These are phyloP conservation scores for Hericium erinaceus DNA, from an alignment of 768 basidiomycete species.

Conservation along the genomic window DNA sequence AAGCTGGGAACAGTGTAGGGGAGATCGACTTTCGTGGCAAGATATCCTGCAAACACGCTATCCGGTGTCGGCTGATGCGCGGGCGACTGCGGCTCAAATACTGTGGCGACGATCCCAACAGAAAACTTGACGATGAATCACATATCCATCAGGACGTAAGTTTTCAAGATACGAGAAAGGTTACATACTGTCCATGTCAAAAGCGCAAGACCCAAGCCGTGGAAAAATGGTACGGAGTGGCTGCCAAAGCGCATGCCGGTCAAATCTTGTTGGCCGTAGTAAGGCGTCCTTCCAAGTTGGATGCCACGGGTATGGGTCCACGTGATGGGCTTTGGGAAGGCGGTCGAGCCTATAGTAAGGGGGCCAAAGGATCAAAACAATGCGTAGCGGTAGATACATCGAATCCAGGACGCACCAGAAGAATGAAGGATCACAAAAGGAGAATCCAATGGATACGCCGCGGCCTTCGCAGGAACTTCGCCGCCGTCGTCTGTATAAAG, in stretches of 20 bases:
- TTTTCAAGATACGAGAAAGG: background rate
- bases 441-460: background rate
- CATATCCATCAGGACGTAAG: background rate
- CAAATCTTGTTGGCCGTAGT: background rate
- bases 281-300: background rate
- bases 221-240: background rate
- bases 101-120: background rate
- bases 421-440: background rate
- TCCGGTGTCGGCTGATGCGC: background rate
- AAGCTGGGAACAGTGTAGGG: conserved; percentile 7
- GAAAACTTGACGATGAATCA: background rate
- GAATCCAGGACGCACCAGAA: background rate
- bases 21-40: conserved; percentile 15
- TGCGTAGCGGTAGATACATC: background rate
- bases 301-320: background rate
- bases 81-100: background rate
- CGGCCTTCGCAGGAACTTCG: background rate
- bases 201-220: background rate
- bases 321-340: background rate
- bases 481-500: background rate
- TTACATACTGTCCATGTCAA: background rate
- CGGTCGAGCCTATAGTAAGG: background rate
- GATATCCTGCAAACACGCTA: conserved; percentile 13
- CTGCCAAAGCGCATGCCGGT: background rate
- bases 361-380: background rate